Percentiles rank a stretch among this genome's conserved stretches.
phyloP scores from a whole-genome alignment of 805 yeast genomes.

The Diddensiella santjacobensis region DNA sequence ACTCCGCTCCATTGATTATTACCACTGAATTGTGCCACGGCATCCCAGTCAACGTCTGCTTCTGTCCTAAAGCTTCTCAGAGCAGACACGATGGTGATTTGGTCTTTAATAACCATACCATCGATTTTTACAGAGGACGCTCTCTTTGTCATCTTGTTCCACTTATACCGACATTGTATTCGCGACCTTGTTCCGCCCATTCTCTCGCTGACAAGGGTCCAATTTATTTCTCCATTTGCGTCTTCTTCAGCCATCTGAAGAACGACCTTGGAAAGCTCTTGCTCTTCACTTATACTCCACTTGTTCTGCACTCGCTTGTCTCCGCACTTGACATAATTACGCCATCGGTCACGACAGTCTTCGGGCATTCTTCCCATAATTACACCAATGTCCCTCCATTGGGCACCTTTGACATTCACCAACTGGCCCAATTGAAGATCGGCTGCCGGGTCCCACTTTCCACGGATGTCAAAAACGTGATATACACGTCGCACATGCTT shows the following conservation, averaged over 20 bases:
- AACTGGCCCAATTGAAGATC: slow-evolving; percentile 63
- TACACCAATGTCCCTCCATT: slow-evolving; percentile 84
- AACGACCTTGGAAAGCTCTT: slow-evolving; percentile 52
- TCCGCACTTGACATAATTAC: slow-evolving; percentile 94
- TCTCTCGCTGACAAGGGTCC: slow-evolving; percentile 87
- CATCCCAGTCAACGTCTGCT: slow-evolving; percentile 52
- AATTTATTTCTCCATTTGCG: slow-evolving; percentile 52
- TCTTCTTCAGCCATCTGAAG: slow-evolving; percentile 43
- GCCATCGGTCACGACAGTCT: slow-evolving; percentile 94
- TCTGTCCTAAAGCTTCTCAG: slow-evolving; percentile 44
- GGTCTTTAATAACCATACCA: slow-evolving; percentile 45
- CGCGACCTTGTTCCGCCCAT: slow-evolving; percentile 88
- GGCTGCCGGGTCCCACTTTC: slow-evolving; percentile 84
- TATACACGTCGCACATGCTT: slow-evolving; percentile 89
- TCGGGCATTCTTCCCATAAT: slow-evolving; percentile 92
- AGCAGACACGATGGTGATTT: slow-evolving; percentile 47
- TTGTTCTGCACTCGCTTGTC: slow-evolving; percentile 66
- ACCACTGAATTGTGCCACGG: slow-evolving; percentile 45
- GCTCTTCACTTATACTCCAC: slow-evolving; percentile 78
- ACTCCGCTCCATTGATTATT: slow-evolving; percentile 51
- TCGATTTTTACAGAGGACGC: slow-evolving; percentile 47
- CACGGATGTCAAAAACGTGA: slow-evolving; percentile 82
- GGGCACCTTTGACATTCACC: slow-evolving; percentile 66
- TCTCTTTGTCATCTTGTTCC: slow-evolving; percentile 75
- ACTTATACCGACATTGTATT: slow-evolving; percentile 92